These are phyloP conservation scores for Epichloe uncinata DNA, from an alignment of 2,329 filamentous ascomycete genomes.

Conservation along the genomic window DNA sequence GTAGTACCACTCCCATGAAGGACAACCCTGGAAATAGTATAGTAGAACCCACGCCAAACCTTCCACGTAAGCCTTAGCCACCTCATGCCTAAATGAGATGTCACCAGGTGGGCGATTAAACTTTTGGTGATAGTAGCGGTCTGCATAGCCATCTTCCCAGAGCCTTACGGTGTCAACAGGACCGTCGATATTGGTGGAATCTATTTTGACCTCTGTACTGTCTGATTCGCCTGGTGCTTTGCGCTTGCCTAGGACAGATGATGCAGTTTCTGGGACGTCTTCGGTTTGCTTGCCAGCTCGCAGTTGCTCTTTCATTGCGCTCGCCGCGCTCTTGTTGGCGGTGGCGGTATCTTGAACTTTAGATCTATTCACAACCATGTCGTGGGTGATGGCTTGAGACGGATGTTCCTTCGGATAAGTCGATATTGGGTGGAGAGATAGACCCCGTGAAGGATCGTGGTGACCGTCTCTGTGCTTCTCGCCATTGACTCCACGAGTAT, in stretches of 20 bases:
- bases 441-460: constrained; percentile 19
- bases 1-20: constrained; percentile 99
- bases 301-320: constrained; percentile 70
- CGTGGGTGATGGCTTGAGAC: constrained; percentile 58
- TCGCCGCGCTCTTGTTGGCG: constrained; percentile 91
- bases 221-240: constrained; percentile 41
- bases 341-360: constrained; percentile 54
- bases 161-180: constrained; percentile 72
- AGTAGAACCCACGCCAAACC: constrained; percentile 89
- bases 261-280: constrained; percentile 18
- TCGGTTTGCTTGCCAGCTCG: constrained; percentile 27
- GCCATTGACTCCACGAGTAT: not conserved
- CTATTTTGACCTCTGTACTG: not conserved
- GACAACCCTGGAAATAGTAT: constrained; percentile 97
- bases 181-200: constrained; percentile 28
- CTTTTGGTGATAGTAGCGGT: constrained; percentile 95
- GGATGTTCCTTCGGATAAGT: constrained; percentile 37
- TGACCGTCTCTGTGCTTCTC: constrained; percentile 18
- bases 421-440: constrained; percentile 25
- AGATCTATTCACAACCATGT: constrained; percentile 70
- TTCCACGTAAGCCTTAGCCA: constrained; percentile 85
- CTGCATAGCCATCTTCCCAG: constrained; percentile 92
- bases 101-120: constrained; percentile 76
- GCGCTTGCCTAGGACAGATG: constrained; percentile 54
- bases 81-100: constrained; percentile 73